Evolutionary conservation across 2,329 filamentous ascomycete species (phyloP).

Genomic region (Penicillium digitatum): DNA sequence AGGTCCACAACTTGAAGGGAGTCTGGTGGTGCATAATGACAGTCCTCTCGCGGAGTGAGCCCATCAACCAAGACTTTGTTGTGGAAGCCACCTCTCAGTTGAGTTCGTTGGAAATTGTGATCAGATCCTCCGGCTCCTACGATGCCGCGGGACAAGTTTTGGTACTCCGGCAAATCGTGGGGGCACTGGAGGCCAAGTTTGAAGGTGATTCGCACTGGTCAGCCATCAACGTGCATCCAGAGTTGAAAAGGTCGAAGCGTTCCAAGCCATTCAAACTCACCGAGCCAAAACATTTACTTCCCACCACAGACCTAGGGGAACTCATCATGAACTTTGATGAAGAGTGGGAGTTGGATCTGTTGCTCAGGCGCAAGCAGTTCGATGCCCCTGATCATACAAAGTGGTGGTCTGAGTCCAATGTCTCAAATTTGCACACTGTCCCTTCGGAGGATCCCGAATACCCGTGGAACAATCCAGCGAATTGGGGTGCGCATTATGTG

Average conservation of each 20-base stretch:
- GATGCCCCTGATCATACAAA: not conserved
- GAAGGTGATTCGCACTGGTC: conserved; percentile 10
- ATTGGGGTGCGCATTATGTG: conserved; percentile 13
- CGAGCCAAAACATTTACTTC: not conserved
- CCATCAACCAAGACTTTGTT: conserved; percentile 31
- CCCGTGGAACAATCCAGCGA: not conserved
- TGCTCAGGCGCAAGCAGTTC: conserved; percentile 8
- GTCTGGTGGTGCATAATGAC: conserved; percentile 42
- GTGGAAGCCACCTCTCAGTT: conserved; percentile 26
- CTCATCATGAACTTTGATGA: conserved; percentile 21
- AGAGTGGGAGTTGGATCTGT: conserved; percentile 20
- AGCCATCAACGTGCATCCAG: not conserved
- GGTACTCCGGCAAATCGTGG: not conserved
- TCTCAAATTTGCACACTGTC: not conserved
- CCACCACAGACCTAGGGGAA: conserved; percentile 4
- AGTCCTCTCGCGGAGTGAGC: conserved; percentile 33
- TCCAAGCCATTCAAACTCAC: not conserved
- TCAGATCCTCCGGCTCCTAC: not conserved
- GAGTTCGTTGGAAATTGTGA: not conserved
- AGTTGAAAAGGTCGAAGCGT: conserved; percentile 5
- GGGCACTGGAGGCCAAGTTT: conserved; percentile 10
- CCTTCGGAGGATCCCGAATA: conserved; percentile 11
- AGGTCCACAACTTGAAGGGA: conserved; percentile 30
- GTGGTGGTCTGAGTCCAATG: conserved; percentile 11
- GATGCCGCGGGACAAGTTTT: not conserved